Conservation (phyloP, 257 asterid species). For the Solanum chmielewskii region DNA sequence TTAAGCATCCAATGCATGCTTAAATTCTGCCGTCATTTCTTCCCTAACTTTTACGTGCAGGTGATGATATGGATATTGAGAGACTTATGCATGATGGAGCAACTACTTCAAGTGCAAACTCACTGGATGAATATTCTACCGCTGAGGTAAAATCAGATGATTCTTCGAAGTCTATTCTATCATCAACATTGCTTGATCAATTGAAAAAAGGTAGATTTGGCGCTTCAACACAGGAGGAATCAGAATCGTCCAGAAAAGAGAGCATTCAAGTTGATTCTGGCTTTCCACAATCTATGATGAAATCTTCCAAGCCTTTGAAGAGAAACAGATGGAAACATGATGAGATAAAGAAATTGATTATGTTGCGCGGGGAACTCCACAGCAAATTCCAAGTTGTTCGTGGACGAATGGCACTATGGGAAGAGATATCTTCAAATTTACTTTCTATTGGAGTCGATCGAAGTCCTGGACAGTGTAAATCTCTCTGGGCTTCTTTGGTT, state of each 20-base stretch:
- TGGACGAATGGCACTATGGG: conserved; percentile 98
- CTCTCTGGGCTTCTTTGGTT: conserved; percentile 90
- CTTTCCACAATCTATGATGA: conserved; percentile 23
- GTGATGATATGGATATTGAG: conserved; percentile 19
- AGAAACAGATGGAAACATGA: conserved; percentile 91
- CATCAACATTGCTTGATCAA: conserved; percentile 13
- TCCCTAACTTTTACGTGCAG: conserved; percentile 12
- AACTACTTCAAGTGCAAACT: conserved; percentile 19
- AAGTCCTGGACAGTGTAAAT: conserved; percentile 92
- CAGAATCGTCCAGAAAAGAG: conserved; percentile 19
- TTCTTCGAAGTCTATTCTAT: conserved; percentile 33
- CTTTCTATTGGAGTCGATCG: conserved; percentile 48
- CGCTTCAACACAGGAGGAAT: conserved; percentile 23
- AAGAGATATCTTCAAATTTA: conserved; percentile 76
- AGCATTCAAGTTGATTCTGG: conserved; percentile 26
- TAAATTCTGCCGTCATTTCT: neutral
- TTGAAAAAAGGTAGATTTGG: conserved; percentile 10
- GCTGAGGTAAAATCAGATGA: conserved; percentile 30
- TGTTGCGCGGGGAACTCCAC: conserved; percentile 75
- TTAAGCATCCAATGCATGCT: neutral
- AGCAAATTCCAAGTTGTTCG: conserved; percentile 76
- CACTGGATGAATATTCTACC: conserved; percentile 9
- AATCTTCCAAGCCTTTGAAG: conserved; percentile 41
- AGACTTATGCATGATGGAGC: conserved; percentile 26
- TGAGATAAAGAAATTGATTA: conserved; percentile 67